phyloP scores from a whole-genome alignment of 2,329 filamentous ascomycete species.

The Dendryphion nanum region DNA sequence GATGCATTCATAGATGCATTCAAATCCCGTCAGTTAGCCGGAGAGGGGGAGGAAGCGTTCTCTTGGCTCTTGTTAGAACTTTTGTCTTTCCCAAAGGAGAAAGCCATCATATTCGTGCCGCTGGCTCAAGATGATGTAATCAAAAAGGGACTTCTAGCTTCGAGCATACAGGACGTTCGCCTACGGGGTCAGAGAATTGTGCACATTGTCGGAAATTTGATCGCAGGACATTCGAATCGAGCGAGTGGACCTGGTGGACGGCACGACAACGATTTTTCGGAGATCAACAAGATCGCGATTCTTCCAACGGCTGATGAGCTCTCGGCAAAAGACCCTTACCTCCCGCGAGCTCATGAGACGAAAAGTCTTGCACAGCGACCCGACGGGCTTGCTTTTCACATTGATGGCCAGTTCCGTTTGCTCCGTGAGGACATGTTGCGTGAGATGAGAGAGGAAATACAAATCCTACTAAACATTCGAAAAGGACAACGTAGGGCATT shows the following conservation, averaged over 20 bases:
- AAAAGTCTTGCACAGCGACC: slow-evolving; percentile 42
- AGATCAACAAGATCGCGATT: slow-evolving; percentile 62
- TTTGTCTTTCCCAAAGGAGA: slow-evolving; percentile 36
- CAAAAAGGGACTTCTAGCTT: slow-evolving; percentile 20
- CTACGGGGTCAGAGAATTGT: slow-evolving; percentile 56
- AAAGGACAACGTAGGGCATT: slow-evolving; percentile 43
- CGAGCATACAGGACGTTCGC: slow-evolving; percentile 51
- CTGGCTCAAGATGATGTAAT: slow-evolving; percentile 21
- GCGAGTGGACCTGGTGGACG: slow-evolving; percentile 54
- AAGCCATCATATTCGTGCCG: slow-evolving; percentile 21
- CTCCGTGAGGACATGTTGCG: slow-evolving; percentile 69
- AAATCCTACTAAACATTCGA: slow-evolving; percentile 51
- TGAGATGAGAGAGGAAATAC: slow-evolving; percentile 62
- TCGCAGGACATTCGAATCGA: slow-evolving; percentile 53
- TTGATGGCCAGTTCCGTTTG: slow-evolving; percentile 72
- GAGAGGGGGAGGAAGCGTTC: slow-evolving; percentile 27
- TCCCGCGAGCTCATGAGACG: slow-evolving; percentile 54
- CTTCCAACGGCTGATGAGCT: slow-evolving; percentile 68
- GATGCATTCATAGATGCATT: slow-evolving; percentile 43
- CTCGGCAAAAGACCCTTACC: slow-evolving; percentile 50
- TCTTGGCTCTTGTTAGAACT: slow-evolving; percentile 49
- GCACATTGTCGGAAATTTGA: slow-evolving; percentile 45
- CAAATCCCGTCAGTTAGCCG: slow-evolving; percentile 18
- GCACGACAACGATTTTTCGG: slow-evolving; percentile 69
- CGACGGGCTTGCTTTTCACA: slow-evolving; percentile 49